phyloP scores from a whole-genome alignment of 768 basidiomycete species.

The Tricholoma hemisulphureum region DNA sequence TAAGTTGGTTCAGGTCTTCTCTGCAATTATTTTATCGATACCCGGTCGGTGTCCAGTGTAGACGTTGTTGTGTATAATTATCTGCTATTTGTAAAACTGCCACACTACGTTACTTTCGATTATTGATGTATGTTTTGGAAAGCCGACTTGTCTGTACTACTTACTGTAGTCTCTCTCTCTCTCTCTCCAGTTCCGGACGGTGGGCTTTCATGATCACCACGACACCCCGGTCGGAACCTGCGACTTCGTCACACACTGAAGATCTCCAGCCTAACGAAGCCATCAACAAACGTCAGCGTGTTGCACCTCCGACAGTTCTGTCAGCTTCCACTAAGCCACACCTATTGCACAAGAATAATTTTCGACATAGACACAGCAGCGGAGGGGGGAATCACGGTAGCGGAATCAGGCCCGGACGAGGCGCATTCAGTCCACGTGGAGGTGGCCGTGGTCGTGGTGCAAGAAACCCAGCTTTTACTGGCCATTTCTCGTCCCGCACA shows the following conservation, averaged over 20 bases:
- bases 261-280: constrained; percentile 21
- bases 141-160: no score
- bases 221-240: not conserved
- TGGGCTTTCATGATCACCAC: not conserved
- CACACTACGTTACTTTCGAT: no score
- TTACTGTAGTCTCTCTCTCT: no score
- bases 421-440: not conserved
- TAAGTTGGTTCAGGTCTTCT: constrained; percentile 14
- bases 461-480: not conserved
- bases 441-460: not conserved
- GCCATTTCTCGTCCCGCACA: no score
- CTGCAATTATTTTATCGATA: constrained; percentile 22
- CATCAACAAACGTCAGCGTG: constrained; percentile 13
- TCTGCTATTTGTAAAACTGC: not conserved
- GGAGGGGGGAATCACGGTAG: not conserved
- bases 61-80: not conserved
- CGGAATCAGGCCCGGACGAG: not conserved
- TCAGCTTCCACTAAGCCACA: not conserved
- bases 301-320: constrained; percentile 12
- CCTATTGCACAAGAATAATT: not conserved
- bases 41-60: constrained; percentile 14
- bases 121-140: not conserved
- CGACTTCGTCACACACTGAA: constrained; percentile 2
- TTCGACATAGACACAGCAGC: not conserved
- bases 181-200: no score